phyloP scores from a whole-genome alignment of 208 protist species.

The Trypanosoma caninum region DNA sequence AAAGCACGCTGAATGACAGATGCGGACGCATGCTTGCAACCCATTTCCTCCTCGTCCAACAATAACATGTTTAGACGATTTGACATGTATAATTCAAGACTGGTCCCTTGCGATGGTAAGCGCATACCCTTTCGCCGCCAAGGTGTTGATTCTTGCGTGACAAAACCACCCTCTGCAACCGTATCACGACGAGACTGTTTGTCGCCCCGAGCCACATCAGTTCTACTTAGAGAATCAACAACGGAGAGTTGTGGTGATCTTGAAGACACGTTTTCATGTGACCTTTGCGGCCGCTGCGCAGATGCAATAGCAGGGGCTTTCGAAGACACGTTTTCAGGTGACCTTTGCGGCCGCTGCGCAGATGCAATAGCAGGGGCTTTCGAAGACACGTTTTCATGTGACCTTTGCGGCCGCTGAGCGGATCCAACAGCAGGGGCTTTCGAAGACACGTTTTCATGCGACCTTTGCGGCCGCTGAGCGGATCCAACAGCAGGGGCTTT shows the following conservation, averaged over 20 bases:
- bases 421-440: too few relatives aligned
- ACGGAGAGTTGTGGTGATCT: background rate
- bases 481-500: too few relatives aligned
- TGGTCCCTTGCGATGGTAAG: slow-evolving; percentile 5
- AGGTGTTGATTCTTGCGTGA: background rate
- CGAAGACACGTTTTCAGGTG: too few relatives aligned
- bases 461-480: too few relatives aligned
- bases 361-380: too few relatives aligned
- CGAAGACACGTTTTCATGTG: too few relatives aligned
- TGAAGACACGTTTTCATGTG: background rate
- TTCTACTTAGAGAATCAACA: background rate
- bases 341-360: too few relatives aligned
- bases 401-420: too few relatives aligned
- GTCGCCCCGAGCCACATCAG: background rate
- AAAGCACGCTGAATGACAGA: slow-evolving; percentile 59
- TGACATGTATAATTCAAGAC: slow-evolving; percentile 49
- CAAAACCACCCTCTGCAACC: background rate
- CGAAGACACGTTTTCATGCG: too few relatives aligned
- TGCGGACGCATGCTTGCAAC: slow-evolving; percentile 63
- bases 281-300: too few relatives aligned
- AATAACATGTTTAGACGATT: slow-evolving; percentile 72
- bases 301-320: background rate
- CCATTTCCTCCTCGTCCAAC: slow-evolving; percentile 75
- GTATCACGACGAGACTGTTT: background rate
- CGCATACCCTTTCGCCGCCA: background rate